These are phyloP conservation scores for Suillus cothurnatus DNA, from an alignment of 768 basidiomycete species.

Conservation along the genomic window DNA sequence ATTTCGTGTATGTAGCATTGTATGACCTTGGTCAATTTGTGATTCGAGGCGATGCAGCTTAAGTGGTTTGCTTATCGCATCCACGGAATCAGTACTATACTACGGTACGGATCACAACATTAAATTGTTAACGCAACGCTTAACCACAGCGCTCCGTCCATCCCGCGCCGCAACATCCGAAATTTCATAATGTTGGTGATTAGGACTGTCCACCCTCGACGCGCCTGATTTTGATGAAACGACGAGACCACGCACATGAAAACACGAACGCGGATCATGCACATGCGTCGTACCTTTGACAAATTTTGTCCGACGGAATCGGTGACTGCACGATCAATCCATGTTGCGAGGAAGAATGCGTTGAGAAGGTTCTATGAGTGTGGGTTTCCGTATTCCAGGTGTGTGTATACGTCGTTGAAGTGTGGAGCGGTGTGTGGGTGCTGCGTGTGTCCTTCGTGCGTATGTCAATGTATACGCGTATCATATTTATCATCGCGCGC, in stretches of 20 bases:
- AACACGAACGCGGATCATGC: neutral
- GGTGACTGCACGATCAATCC: slow-evolving; percentile 13
- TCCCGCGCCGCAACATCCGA: neutral
- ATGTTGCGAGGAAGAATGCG: slow-evolving; percentile 19
- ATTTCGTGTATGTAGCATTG: neutral
- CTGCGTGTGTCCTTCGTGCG: neutral
- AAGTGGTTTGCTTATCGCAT: neutral
- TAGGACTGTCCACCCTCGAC: neutral
- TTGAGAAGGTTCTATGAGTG: slow-evolving; percentile 23
- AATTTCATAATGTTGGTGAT: neutral
- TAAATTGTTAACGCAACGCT: neutral
- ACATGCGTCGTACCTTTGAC: slow-evolving; percentile 2
- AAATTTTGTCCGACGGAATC: slow-evolving; percentile 7
- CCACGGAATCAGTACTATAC: neutral
- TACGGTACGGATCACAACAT: too few species aligned
- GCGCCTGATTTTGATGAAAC: neutral
- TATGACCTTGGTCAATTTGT: too few species aligned
- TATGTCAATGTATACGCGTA: too few species aligned
- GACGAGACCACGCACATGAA: neutral
- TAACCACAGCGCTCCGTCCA: neutral
- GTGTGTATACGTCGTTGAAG: slow-evolving; percentile 4
- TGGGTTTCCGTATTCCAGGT: slow-evolving; percentile 40
- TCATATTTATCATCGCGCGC: too few species aligned
- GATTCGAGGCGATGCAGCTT: neutral
- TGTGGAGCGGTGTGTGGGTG: neutral